These are phyloP conservation scores for Acrocalymma vagum DNA, from an alignment of 2,329 filamentous ascomycete species.

Conservation along the genomic window DNA sequence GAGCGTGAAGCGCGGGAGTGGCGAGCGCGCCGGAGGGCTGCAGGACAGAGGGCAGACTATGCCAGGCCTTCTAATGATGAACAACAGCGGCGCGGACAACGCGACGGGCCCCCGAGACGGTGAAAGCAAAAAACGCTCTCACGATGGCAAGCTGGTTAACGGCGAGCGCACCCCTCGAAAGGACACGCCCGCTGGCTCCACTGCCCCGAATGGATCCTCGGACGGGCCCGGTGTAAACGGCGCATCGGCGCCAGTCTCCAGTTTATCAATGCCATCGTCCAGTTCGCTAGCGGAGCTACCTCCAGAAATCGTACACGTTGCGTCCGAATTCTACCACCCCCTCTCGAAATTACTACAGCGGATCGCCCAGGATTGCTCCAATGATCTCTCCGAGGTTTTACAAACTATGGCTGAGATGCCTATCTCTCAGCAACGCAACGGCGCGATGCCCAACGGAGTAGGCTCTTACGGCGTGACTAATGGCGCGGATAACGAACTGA, in stretches of 20 bases:
- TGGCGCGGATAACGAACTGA: constrained; percentile 37
- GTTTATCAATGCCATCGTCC: constrained; percentile 11
- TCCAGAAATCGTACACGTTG: constrained; percentile 72
- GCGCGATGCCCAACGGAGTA: constrained; percentile 48
- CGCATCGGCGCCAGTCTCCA: constrained; percentile 18
- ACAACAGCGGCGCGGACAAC: constrained; percentile 51
- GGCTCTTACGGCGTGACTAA: constrained; percentile 35
- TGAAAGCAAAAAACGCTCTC: constrained; percentile 38
- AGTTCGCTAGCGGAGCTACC: constrained; percentile 47
- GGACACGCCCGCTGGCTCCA: constrained; percentile 18
- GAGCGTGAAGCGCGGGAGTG: constrained; percentile 27
- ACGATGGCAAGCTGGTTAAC: constrained; percentile 40
- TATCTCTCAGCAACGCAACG: constrained; percentile 62
- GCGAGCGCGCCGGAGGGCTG: constrained; percentile 41
- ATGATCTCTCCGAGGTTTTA: constrained; percentile 76
- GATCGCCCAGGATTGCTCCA: constrained; percentile 84
- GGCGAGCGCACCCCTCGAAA: constrained; percentile 27
- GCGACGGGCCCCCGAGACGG: constrained; percentile 37
- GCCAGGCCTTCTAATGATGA: constrained; percentile 60
- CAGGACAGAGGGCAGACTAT: constrained; percentile 49
- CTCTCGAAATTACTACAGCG: constrained; percentile 79
- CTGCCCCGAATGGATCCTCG: constrained; percentile 19
- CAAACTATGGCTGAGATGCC: constrained; percentile 74
- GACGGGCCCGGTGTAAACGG: constrained; percentile 23
- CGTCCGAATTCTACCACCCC: constrained; percentile 74